Percentiles rank a stretch among this genome's conserved stretches.
These are phyloP conservation scores for Phellopilus nigrolimitatus DNA, from an alignment of 1,284 basidiomycete genomes.

Conservation along the genomic window DNA sequence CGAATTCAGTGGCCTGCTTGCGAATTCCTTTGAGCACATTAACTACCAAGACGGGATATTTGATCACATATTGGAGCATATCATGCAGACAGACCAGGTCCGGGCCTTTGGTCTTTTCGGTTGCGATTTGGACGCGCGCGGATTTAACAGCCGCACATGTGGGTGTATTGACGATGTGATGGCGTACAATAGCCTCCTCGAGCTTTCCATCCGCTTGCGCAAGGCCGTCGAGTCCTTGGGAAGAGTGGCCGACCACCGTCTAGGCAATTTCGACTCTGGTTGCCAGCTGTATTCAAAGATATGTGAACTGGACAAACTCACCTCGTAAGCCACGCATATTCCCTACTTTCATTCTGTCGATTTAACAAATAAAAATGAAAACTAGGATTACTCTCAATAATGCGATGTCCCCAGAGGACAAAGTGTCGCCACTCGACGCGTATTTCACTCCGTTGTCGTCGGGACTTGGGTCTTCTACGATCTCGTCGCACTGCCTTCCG, in stretches of 20 bases:
- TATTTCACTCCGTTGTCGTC: conserved; percentile 8
- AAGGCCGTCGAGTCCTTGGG: conserved; percentile 52
- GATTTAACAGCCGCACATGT: conserved; percentile 37
- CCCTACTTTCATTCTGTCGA: not conserved
- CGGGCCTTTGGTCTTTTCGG: not conserved
- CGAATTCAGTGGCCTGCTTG: conserved; percentile 8
- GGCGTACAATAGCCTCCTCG: conserved; percentile 53
- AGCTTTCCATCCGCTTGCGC: conserved; percentile 56
- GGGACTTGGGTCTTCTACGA: conserved; percentile 9
- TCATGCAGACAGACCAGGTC: conserved; percentile 17
- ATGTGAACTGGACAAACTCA: conserved; percentile 49
- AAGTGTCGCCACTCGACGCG: conserved; percentile 1
- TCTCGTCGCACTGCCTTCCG: conserved; percentile 15
- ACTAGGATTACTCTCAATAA: conserved; percentile 14
- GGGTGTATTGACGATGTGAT: conserved; percentile 51
- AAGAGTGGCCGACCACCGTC: conserved; percentile 44
- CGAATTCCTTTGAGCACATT: conserved; percentile 7
- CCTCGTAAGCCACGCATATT: conserved; percentile 40
- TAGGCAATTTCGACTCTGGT: conserved; percentile 30
- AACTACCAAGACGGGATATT: conserved; percentile 16
- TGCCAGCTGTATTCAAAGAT: conserved; percentile 53
- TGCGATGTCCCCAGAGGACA: conserved; percentile 13
- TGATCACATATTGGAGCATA: conserved; percentile 21
- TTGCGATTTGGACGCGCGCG: conserved; percentile 26
- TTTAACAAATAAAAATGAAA: not conserved